A percentile compares a stretch with the other conserved stretches of the same genome.
Conservation (phyloP, 805 yeast genomes). For the Cyberlindnera nakhonratchasimensis region DNA sequence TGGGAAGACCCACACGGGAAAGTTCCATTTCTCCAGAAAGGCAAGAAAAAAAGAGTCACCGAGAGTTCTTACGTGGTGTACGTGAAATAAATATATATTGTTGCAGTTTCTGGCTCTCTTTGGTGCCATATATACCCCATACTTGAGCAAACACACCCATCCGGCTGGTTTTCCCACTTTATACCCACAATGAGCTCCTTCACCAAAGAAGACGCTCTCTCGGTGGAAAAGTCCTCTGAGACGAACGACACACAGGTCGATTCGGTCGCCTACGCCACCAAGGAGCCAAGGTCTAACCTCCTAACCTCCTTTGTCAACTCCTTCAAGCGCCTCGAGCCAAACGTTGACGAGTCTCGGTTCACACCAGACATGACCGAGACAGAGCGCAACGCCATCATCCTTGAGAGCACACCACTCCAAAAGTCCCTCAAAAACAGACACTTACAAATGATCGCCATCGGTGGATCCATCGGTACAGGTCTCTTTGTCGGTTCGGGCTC, state of each 20-base stretch:
- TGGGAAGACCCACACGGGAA: no score
- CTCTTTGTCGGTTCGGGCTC: conserved; percentile 63
- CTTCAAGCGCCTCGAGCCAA: conserved; percentile 32
- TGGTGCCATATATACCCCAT: background rate
- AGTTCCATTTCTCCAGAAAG: background rate
- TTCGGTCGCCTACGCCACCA: conserved; percentile 6
- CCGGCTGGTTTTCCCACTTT: no score
- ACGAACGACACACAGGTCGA: conserved; percentile 1
- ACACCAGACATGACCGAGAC: conserved; percentile 36
- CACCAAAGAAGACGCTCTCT: conserved; percentile 1
- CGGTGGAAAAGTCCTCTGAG: conserved; percentile 6
- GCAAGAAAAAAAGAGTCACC: no score
- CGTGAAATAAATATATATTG: no score
- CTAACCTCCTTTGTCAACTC: conserved; percentile 17
- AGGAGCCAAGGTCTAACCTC: background rate
- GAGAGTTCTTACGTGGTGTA: no score
- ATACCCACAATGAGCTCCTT: background rate
- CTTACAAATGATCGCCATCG: conserved; percentile 64
- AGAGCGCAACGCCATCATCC: conserved; percentile 39
- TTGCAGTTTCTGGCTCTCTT: no score
- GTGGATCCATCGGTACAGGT: conserved; percentile 69
- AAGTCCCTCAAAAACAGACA: conserved; percentile 55
- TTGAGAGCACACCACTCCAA: conserved; percentile 56
- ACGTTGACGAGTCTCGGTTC: conserved; percentile 36
- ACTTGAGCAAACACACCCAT: background rate